These are phyloP conservation scores for Blastobotrys persicus DNA, from an alignment of 1,139 yeast genomes.

Conservation along the genomic window DNA sequence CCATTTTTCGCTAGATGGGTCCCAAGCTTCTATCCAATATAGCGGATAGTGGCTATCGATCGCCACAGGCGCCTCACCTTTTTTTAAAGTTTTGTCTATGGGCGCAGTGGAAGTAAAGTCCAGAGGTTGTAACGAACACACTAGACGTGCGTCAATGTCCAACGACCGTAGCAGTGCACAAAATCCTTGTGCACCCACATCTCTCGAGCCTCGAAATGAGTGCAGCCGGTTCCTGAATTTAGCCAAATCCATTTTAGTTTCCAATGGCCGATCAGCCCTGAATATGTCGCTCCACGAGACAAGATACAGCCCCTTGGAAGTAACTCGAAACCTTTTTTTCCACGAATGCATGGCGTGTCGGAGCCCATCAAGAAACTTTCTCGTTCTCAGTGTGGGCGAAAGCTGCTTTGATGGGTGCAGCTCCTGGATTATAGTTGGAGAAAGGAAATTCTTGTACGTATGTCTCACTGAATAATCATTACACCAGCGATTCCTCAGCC, in stretches of 20 bases:
- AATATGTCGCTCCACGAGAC: constrained; percentile 61
- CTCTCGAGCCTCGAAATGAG: constrained; percentile 59
- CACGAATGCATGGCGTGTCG: constrained; percentile 62
- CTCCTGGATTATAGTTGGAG: constrained; percentile 45
- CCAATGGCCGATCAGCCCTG: constrained; percentile 28
- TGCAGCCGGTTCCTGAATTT: constrained; percentile 28
- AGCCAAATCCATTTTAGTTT: constrained; percentile 23
- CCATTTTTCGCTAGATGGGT: constrained; percentile 68
- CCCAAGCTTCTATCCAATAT: constrained; percentile 96
- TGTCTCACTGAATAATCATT: constrained; percentile 45
- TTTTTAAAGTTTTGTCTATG: constrained; percentile 4
- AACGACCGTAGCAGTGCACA: constrained; percentile 69
- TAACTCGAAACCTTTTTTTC: constrained; percentile 55
- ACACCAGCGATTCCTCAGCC: constrained; percentile 71
- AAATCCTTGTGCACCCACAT: constrained; percentile 84
- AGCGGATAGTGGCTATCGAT: constrained; percentile 51
- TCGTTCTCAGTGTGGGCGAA: constrained; percentile 49
- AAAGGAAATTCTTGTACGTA: constrained; percentile 42
- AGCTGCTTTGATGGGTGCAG: constrained; percentile 48
- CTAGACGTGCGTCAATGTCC: constrained; percentile 69
- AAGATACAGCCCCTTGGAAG: constrained; percentile 43
- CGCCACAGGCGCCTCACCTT: constrained; percentile 6
- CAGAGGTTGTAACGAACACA: constrained; percentile 85
- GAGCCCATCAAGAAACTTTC: constrained; percentile 73
- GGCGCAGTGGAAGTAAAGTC: constrained; percentile 59